Conservation (phyloP, 495 filamentous ascomycete species). For the Patellaria atrata region DNA sequence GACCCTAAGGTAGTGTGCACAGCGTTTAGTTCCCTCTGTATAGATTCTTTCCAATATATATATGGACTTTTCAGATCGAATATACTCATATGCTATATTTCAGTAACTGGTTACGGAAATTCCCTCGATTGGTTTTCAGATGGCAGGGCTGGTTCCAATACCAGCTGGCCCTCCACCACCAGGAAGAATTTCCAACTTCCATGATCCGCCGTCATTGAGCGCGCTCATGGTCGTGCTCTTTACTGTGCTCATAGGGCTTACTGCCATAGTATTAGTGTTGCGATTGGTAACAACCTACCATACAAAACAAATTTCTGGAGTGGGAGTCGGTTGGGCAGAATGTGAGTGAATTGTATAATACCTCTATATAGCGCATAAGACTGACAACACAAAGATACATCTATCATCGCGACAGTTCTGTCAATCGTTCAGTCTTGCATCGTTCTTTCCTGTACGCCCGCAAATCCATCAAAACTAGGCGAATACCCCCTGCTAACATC, state of each 20-base stretch:
- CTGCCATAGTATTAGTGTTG: conserved; percentile 1
- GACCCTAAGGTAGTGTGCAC: no score
- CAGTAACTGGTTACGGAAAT: no score
- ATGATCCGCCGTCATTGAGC: conserved; percentile 2
- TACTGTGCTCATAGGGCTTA: conserved; percentile 1
- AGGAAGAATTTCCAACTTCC: conserved; percentile 5
- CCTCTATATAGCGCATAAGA: neutral
- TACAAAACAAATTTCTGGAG: neutral
- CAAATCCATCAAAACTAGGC: neutral
- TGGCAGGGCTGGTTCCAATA: conserved; percentile 2
- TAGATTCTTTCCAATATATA: no score
- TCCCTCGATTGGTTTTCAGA: no score
- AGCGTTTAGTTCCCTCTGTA: no score
- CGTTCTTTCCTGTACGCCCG: conserved; percentile 3
- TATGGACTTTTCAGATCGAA: no score
- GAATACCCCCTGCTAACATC: neutral
- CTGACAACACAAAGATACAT: conserved; percentile 1
- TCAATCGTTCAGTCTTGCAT: conserved; percentile 4
- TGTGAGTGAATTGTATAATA: no score
- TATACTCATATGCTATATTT: no score
- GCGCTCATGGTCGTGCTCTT: conserved; percentile 5
- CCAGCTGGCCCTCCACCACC: conserved; percentile 4
- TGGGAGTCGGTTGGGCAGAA: no score
- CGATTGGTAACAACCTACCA: neutral
- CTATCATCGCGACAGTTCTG: conserved; percentile 2